phyloP scores from a whole-genome alignment of 108 stramenopile genomes.

The Pseudonitzschia multistriata region DNA sequence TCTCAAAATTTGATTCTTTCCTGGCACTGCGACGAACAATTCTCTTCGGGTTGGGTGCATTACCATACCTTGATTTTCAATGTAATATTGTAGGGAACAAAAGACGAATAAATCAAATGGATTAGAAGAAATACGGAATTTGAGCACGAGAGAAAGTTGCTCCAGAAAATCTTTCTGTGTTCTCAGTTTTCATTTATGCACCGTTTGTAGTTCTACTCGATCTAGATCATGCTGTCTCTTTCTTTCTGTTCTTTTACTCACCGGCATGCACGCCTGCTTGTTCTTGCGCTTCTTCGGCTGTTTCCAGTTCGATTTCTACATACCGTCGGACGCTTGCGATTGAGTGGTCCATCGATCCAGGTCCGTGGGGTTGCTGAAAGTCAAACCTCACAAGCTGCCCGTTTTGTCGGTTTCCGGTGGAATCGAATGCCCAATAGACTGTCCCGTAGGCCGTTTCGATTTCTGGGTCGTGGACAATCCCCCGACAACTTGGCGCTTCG shows the following conservation, averaged over 20 bases:
- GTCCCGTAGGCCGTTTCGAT: conserved; percentile 39
- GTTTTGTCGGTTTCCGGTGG: conserved; percentile 37
- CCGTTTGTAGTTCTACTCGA: too few species aligned
- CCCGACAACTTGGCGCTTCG: conserved; percentile 46
- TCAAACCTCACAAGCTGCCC: conserved; percentile 50
- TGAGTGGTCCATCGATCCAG: conserved; percentile 49
- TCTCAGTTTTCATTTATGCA: too few species aligned
- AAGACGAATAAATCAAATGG: background rate
- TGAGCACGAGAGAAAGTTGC: too few species aligned
- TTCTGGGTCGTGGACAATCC: conserved; percentile 56
- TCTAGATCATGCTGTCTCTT: too few species aligned
- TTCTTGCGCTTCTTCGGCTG: conserved; percentile 3
- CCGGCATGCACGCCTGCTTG: conserved; percentile 13
- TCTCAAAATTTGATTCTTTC: conserved; percentile 24
- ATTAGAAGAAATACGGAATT: too few species aligned
- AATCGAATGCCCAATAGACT: conserved; percentile 49
- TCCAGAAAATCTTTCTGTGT: too few species aligned
- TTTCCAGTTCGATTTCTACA: conserved; percentile 34
- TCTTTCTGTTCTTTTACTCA: too few species aligned
- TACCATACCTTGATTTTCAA: conserved; percentile 38
- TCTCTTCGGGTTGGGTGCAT: conserved; percentile 38
- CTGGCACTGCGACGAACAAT: conserved; percentile 39
- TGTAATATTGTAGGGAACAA: background rate
- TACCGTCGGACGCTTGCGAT: conserved; percentile 45
- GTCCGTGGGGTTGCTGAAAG: conserved; percentile 53